A percentile compares a stretch with the other conserved stretches of the same genome.
Conservation (phyloP, 495 filamentous ascomycete species). For the Pyrenopolyporus hunteri region DNA sequence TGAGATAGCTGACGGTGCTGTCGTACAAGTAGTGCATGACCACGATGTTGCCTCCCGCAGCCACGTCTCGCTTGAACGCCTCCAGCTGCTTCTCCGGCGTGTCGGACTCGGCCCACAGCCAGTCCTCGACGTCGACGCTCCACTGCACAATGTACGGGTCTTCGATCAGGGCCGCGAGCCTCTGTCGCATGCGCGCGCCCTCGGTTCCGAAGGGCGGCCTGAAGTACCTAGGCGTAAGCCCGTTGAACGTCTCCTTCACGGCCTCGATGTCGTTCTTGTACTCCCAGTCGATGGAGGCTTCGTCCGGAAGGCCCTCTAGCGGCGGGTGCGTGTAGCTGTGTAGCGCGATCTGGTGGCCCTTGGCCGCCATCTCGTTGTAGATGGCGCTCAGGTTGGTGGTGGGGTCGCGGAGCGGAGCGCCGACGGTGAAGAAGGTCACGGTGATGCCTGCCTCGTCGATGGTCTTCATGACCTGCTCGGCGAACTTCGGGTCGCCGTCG, state of each 20-base stretch:
- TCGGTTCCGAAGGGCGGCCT: constrained; percentile 78
- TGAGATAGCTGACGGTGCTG: constrained; percentile 69
- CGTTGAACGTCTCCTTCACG: constrained; percentile 57
- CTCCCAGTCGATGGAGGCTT: constrained; percentile 72
- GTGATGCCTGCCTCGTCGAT: constrained; percentile 67
- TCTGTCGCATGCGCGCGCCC: constrained; percentile 71
- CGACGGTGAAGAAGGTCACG: constrained; percentile 82
- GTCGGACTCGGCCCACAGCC: constrained; percentile 68
- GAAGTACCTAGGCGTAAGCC: constrained; percentile 62
- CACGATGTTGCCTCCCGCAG: constrained; percentile 70
- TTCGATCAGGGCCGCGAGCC: constrained; percentile 58
- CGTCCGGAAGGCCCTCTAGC: constrained; percentile 67
- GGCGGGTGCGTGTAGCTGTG: constrained; percentile 78
- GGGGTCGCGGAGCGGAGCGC: constrained; percentile 64
- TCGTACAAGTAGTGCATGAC: constrained; percentile 80
- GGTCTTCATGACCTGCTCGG: constrained; percentile 68
- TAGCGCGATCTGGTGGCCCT: constrained; percentile 76
- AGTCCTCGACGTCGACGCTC: constrained; percentile 81
- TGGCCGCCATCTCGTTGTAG: constrained; percentile 67
- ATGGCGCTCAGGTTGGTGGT: constrained; percentile 66
- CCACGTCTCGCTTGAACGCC: constrained; percentile 72
- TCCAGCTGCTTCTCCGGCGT: constrained; percentile 78
- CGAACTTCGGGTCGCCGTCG: constrained; percentile 69
- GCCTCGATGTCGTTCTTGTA: constrained; percentile 66
- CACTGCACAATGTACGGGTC: constrained; percentile 67